Base-by-base conservation (phyloP, 2,329 filamentous ascomycete genomes). In the Colletotrichum eleusines region DNA sequence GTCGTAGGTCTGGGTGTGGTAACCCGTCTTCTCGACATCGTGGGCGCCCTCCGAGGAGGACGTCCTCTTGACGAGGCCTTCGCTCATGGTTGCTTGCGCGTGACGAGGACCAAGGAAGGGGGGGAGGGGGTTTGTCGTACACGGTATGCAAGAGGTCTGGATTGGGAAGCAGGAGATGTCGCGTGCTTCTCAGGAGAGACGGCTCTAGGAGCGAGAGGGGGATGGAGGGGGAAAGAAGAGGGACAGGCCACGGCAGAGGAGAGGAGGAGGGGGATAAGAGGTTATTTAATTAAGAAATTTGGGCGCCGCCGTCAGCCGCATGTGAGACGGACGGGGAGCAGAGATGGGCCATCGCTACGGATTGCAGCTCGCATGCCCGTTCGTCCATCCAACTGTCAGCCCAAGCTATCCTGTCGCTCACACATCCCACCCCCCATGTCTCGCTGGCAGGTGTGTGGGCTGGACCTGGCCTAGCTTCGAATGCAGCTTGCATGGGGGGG, bases 1-100 rank as follows among this genome's bases (percentile, higher is more conserved):
- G 28, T 78, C 71, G 63, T 71, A 68, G 28, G 65, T 69, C 44
- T 77, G 73, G 63, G 66, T 66, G 50, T 57, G 53, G 42, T 72
- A 78, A 35, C 67, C 61, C 26, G 73, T 72, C 74, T 76, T 77
- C 63, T 78, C 78, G 66, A 72, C 66, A 44, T 74, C 74, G 65
- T 73, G 70, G 20, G 59, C 54, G 65, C 65, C 72, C 61, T 71
- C 63, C 69, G 78, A 79, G 58, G 77, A 75, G 72, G 75, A 66
- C 71, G 76, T 74, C 73, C 78, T 77, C 64, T 77, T 77, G 54
- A 77, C 73, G 61, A 77, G 73, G 65, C 75, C 73, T 58, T 72
- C 51, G 57, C 73, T 78, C 77, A 69, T 69, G 48, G 40, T 66
- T 65, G 66, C 60, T 58, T 18, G n/a, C 53, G 42, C 50, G 61